Evolutionary conservation across 768 basidiomycete genomes (phyloP).

Genomic region (Kwoniella sp.): DNA sequence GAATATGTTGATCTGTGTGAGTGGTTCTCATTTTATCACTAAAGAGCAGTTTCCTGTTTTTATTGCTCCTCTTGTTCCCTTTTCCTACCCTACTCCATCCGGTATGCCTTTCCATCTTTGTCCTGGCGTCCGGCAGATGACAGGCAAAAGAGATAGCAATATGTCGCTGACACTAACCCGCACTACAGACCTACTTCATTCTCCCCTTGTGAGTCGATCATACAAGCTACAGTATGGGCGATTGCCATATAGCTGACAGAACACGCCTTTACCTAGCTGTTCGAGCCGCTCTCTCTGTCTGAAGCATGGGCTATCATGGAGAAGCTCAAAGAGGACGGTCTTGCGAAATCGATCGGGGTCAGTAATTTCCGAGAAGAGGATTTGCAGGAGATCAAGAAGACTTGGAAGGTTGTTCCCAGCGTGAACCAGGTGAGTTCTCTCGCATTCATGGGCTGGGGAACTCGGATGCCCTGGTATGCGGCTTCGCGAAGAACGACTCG

Average conservation of each 20-base stretch:
- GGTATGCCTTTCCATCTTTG: no score
- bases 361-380: slow-evolving; percentile 56
- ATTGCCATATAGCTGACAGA: not conserved
- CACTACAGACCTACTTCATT: slow-evolving; percentile 63
- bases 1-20: slow-evolving; percentile 51
- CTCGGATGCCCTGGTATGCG: no score
- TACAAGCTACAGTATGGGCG: no score
- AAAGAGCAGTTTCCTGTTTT: no score
- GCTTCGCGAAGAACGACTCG: no score
- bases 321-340: slow-evolving; percentile 58
- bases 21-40: slow-evolving; percentile 47
- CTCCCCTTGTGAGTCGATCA: slow-evolving; percentile 28
- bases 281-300: slow-evolving; percentile 55
- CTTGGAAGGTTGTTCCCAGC: slow-evolving; percentile 32
- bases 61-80: no score
- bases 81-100: no score
- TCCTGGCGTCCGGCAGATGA: no score
- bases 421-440: slow-evolving; percentile 53
- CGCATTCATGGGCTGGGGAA: no score
- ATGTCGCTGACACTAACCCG: not conserved
- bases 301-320: slow-evolving; percentile 68
- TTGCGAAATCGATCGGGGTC: slow-evolving; percentile 53
- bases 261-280: not conserved
- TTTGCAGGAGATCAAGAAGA: slow-evolving; percentile 47
- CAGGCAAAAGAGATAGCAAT: no score